Evolutionary conservation across 2,329 filamentous ascomycete genomes (phyloP).

Genomic region (Didymella glomerata): DNA sequence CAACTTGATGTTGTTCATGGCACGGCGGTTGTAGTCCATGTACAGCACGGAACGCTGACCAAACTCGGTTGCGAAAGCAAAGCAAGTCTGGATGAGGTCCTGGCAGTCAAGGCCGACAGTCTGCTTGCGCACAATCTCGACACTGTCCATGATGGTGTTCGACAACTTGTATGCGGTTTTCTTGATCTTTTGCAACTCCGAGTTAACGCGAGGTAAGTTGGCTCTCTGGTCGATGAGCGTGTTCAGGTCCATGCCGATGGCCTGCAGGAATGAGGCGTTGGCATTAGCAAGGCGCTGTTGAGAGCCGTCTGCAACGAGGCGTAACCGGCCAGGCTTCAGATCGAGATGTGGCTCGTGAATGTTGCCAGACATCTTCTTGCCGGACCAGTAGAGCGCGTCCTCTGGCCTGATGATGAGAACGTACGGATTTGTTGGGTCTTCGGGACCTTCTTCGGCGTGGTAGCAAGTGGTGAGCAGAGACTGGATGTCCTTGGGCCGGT

Average conservation of each 20-base stretch:
- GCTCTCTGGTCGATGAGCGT: constrained; percentile 91
- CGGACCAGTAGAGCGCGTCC: constrained; percentile 80
- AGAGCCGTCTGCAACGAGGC: constrained; percentile 88
- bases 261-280: constrained; percentile 77
- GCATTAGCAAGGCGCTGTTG: constrained; percentile 79
- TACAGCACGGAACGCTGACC: constrained; percentile 92
- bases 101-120: constrained; percentile 86
- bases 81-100: constrained; percentile 96
- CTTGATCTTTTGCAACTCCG: constrained; percentile 90
- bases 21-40: constrained; percentile 93
- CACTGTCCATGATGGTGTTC: constrained; percentile 98
- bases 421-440: constrained; percentile 83
- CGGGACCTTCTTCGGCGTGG: constrained; percentile 71
- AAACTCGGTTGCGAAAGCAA: constrained; percentile 98
- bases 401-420: constrained; percentile 86
- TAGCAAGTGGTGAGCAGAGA: constrained; percentile 83
- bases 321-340: constrained; percentile 83
- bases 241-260: constrained; percentile 84
- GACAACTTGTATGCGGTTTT: constrained; percentile 95
- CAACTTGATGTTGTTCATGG: constrained; percentile 97
- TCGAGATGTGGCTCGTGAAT: constrained; percentile 83
- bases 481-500: constrained; percentile 81
- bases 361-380: constrained; percentile 74
- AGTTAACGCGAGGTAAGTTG: constrained; percentile 90
- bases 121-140: constrained; percentile 89